A percentile compares a stretch with the other conserved stretches of the same genome.
Conservation (phyloP, 2,329 filamentous ascomycete genomes). For the Cercospora sp. region DNA sequence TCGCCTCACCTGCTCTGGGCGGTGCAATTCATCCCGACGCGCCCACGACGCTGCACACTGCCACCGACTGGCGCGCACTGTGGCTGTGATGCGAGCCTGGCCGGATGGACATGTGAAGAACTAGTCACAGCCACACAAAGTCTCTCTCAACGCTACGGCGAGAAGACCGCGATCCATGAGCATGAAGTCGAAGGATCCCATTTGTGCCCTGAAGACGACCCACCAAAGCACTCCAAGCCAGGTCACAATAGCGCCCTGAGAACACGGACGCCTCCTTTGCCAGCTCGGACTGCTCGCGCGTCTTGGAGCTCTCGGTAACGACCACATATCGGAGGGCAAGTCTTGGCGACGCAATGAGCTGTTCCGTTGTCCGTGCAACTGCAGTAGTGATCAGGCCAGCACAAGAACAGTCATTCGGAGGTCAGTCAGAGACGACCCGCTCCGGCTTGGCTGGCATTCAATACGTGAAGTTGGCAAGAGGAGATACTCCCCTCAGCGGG, state of each 20-base stretch:
- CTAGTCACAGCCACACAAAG: background rate
- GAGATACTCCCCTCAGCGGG: background rate
- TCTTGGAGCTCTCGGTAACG: background rate
- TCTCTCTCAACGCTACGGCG: background rate
- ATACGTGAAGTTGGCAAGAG: background rate
- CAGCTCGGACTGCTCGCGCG: background rate
- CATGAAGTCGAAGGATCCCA: background rate
- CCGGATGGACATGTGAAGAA: background rate
- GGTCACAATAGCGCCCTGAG: background rate
- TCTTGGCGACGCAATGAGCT: background rate
- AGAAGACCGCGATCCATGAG: background rate
- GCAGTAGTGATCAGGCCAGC: constrained; percentile 1
- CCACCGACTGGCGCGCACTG: background rate
- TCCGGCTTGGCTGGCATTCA: background rate
- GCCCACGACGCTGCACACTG: background rate
- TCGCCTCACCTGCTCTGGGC: background rate
- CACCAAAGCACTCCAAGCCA: background rate
- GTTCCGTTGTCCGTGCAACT: constrained; percentile 1
- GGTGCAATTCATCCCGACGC: background rate
- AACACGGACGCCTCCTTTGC: background rate
- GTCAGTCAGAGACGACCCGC: background rate
- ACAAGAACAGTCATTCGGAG: background rate
- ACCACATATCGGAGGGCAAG: background rate
- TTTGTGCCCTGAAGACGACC: background rate
- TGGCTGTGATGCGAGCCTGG: background rate